Evolutionary conservation across 2,329 filamentous ascomycete species (phyloP).

Genomic region (Rutstroemia sp.): DNA sequence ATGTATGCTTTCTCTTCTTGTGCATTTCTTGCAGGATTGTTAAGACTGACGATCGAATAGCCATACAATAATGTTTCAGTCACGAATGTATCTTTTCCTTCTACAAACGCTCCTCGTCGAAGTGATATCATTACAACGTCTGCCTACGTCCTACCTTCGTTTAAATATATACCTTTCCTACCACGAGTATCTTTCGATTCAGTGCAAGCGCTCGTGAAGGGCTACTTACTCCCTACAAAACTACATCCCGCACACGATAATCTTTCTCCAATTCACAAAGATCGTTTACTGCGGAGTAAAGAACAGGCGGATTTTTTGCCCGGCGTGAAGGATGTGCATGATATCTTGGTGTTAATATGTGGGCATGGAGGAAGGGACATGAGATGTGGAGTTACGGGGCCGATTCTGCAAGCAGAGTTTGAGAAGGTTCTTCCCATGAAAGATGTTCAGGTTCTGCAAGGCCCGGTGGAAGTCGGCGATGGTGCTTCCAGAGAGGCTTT

Average conservation of each 20-base stretch:
- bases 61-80: slow-evolving; percentile 77
- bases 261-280: slow-evolving; percentile 50
- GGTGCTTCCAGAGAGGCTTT: slow-evolving; percentile 32
- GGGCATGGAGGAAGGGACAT: slow-evolving; percentile 77
- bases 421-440: slow-evolving; percentile 44
- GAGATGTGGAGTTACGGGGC: slow-evolving; percentile 76
- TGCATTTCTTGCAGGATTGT: not conserved
- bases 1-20: slow-evolving; percentile 43
- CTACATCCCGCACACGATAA: slow-evolving; percentile 53
- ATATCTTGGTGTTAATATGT: slow-evolving; percentile 77
- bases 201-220: slow-evolving; percentile 52
- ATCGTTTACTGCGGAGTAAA: slow-evolving; percentile 43
- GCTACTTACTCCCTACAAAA: slow-evolving; percentile 55
- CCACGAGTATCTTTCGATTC: slow-evolving; percentile 52
- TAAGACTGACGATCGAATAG: slow-evolving; percentile 37
- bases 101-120: slow-evolving; percentile 32
- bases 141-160: slow-evolving; percentile 73
- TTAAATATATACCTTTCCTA: slow-evolving; percentile 70
- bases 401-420: slow-evolving; percentile 66
- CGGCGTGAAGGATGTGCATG: slow-evolving; percentile 53
- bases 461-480: slow-evolving; percentile 30
- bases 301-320: slow-evolving; percentile 45
- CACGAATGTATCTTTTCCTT: slow-evolving; percentile 67
- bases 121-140: slow-evolving; percentile 48
- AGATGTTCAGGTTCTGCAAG: slow-evolving; percentile 42